Percentiles rank a stretch among this genome's conserved stretches.
Conservation (phyloP, 2,329 filamentous ascomycete genomes). For the Aureobasidium mangrovei region DNA sequence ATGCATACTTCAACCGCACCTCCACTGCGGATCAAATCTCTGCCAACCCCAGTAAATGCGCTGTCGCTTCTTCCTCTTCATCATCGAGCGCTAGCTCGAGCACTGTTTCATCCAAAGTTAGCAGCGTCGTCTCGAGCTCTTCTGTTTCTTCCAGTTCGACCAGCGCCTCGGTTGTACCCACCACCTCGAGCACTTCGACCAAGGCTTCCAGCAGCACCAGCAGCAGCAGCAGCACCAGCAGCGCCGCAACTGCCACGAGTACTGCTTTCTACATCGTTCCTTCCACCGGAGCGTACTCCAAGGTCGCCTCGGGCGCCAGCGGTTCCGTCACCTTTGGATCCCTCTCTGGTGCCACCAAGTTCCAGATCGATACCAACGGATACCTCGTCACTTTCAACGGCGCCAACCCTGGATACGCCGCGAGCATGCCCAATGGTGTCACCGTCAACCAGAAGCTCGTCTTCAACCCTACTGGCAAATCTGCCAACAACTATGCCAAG, state of each 20-base stretch:
- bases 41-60: neutral
- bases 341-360: neutral
- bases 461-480: neutral
- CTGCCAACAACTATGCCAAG: neutral
- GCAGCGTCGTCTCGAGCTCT: neutral
- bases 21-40: neutral
- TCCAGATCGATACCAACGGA: neutral
- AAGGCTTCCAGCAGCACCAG: neutral
- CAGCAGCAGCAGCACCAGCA: neutral
- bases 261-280: neutral
- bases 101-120: neutral
- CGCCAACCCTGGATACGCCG: neutral
- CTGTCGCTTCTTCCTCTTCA: neutral
- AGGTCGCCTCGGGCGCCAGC: neutral
- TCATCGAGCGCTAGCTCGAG: slow-evolving; percentile 3
- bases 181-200: neutral
- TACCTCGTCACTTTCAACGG: neutral
- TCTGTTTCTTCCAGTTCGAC: neutral
- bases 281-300: neutral
- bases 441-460: neutral
- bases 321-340: neutral
- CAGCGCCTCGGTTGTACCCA: neutral
- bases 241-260: neutral
- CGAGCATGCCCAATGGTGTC: neutral
- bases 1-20: slow-evolving; percentile 47